These are phyloP conservation scores for Rhizophagus sp. DNA, from an alignment of 192 early-diverging fungal species.

Conservation along the genomic window DNA sequence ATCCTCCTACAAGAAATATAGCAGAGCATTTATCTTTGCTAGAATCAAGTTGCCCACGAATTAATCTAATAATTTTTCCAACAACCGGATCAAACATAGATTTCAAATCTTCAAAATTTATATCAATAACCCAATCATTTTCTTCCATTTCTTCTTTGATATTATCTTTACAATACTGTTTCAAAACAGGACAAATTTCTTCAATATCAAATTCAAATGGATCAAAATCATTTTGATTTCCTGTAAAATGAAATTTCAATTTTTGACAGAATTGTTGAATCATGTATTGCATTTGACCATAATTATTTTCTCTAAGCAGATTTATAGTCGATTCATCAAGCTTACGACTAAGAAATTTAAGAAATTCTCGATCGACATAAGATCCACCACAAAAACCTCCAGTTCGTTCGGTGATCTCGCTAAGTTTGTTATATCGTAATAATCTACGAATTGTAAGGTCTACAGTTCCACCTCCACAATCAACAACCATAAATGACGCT, in stretches of 20 bases:
- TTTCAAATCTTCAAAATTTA: slow-evolving; percentile 27
- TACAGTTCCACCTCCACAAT: slow-evolving; percentile 32
- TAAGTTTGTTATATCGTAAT: slow-evolving; percentile 1
- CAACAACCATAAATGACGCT: slow-evolving; percentile 32
- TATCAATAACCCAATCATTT: background rate
- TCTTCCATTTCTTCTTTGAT: background rate
- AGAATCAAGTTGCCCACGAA: too few relatives aligned
- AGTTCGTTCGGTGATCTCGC: slow-evolving; percentile 47
- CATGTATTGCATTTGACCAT: slow-evolving; percentile 20
- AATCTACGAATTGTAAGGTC: slow-evolving; percentile 29
- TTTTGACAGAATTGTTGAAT: slow-evolving; percentile 2
- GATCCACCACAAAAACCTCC: slow-evolving; percentile 47
- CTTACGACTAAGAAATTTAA: slow-evolving; percentile 1
- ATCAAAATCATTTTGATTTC: background rate
- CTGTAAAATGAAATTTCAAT: slow-evolving; percentile 1
- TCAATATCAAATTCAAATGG: slow-evolving; percentile 2
- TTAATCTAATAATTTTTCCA: too few relatives aligned
- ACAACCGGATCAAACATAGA: slow-evolving; percentile 53
- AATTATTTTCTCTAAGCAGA: background rate
- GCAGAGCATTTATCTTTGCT: too few relatives aligned
- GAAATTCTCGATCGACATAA: slow-evolving; percentile 44
- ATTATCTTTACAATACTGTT: background rate
- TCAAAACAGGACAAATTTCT: background rate
- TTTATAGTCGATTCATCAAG: background rate
- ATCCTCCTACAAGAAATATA: too few relatives aligned